phyloP scores from a whole-genome alignment of 306 rosid genomes.

The Ziziphus jujuba region DNA sequence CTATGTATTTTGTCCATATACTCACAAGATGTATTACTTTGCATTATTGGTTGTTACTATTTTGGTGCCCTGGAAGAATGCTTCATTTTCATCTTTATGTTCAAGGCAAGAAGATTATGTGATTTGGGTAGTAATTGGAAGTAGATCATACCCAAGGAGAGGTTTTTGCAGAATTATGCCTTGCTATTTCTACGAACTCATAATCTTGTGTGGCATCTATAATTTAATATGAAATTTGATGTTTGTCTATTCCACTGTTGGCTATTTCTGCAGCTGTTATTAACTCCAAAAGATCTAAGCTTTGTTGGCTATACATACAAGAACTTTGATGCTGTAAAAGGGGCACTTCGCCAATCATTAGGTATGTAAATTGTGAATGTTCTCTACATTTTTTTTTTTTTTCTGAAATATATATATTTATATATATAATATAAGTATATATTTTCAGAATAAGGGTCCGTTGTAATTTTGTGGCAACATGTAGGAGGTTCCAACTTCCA shows the following conservation, averaged over 20 bases:
- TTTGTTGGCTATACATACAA: constrained; percentile 98
- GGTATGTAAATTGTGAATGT: constrained; percentile 50
- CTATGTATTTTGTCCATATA: constrained; percentile 16
- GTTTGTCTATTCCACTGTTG: background rate
- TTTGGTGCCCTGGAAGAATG: constrained; percentile 1
- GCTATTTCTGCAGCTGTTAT: constrained; percentile 67
- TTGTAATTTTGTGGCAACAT: constrained; percentile 6
- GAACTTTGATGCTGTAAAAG: constrained; percentile 97
- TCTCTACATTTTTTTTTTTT: constrained; percentile 10
- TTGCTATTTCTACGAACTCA: background rate
- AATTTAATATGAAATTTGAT: constrained; percentile 21
- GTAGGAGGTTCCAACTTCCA: constrained; percentile 11
- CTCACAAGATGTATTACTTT: background rate
- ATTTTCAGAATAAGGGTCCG: background rate
- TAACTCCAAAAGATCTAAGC: constrained; percentile 92
- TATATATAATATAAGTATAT: background rate
- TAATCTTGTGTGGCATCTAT: background rate
- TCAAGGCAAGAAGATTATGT: background rate
- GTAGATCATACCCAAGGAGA: background rate
- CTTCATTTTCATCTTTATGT: background rate
- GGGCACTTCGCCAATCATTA: constrained; percentile 61
- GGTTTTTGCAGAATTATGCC: background rate
- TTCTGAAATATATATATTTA: background rate
- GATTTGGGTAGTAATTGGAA: background rate
- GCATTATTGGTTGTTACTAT: background rate